phyloP scores from a whole-genome alignment of 2,329 filamentous ascomycete species.

The Sclerotinia sclerotiorum region DNA sequence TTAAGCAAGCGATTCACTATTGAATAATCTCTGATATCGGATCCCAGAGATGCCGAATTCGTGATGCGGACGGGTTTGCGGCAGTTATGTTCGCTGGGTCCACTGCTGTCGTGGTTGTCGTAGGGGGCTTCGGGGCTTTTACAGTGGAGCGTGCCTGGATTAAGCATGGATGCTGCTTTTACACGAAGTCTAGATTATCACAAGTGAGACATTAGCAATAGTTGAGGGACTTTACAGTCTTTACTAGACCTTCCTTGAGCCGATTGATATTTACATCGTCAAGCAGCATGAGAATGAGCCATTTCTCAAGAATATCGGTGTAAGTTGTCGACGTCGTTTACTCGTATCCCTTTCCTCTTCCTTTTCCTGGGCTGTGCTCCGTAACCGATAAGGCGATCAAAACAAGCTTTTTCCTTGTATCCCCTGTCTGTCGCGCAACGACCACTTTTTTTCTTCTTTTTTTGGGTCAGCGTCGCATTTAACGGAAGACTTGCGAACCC shows the following conservation, averaged over 20 bases:
- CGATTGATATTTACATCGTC: too few species aligned
- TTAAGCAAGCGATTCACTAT: not conserved
- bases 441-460: not conserved
- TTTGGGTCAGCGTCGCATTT: not conserved
- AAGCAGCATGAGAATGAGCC: not conserved
- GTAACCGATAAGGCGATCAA: slow-evolving; percentile 18
- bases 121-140: not conserved
- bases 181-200: not conserved
- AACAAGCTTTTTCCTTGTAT: slow-evolving; percentile 11
- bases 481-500: not conserved
- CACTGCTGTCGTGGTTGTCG: not conserved
- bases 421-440: not conserved
- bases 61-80: not conserved
- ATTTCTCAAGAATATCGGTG: not conserved
- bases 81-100: not conserved
- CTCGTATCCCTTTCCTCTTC: too few species aligned
- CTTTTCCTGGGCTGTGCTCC: not conserved
- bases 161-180: not conserved
- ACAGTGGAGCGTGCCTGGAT: slow-evolving; percentile 4
- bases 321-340: not conserved
- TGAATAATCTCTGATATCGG: not conserved
- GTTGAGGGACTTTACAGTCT: too few species aligned
- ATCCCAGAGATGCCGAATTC: not conserved
- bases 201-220: not conserved
- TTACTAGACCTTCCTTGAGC: not conserved